Conservation (phyloP, 371 early-diverging fungal species). For the Mortierella sp. region DNA sequence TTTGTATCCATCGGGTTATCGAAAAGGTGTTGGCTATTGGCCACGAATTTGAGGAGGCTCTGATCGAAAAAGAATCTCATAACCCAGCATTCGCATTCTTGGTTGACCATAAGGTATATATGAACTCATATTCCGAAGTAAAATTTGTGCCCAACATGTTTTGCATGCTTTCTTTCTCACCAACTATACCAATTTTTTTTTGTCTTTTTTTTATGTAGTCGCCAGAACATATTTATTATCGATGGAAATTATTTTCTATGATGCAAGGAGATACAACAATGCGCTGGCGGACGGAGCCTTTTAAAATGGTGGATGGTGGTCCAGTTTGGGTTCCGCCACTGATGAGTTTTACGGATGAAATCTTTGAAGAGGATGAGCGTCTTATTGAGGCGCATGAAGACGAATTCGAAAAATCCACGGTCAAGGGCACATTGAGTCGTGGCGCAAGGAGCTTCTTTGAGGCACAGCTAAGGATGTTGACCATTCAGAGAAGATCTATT, state of each 20-base stretch:
- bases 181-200: background rate
- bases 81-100: constrained; percentile 83
- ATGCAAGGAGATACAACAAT: constrained; percentile 85
- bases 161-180: background rate
- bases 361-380: constrained; percentile 56
- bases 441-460: constrained; percentile 71
- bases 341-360: constrained; percentile 78
- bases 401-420: constrained; percentile 62
- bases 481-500: constrained; percentile 74
- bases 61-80: constrained; percentile 71
- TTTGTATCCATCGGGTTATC: constrained; percentile 86
- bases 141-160: background rate
- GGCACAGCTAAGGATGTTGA: constrained; percentile 66
- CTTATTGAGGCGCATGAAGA: constrained; percentile 57
- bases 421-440: constrained; percentile 71
- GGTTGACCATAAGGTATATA: constrained; percentile 76
- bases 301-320: constrained; percentile 90
- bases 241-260: constrained; percentile 93
- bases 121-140: background rate
- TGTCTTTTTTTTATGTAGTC: constrained; percentile 56
- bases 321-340: constrained; percentile 91
- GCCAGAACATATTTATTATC: constrained; percentile 89
- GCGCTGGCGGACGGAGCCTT: constrained; percentile 84
- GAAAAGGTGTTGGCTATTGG: constrained; percentile 88
- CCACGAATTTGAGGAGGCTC: constrained; percentile 78